These are phyloP conservation scores for Elsinoe arachidis DNA, from an alignment of 2,329 filamentous ascomycete genomes.

Conservation along the genomic window DNA sequence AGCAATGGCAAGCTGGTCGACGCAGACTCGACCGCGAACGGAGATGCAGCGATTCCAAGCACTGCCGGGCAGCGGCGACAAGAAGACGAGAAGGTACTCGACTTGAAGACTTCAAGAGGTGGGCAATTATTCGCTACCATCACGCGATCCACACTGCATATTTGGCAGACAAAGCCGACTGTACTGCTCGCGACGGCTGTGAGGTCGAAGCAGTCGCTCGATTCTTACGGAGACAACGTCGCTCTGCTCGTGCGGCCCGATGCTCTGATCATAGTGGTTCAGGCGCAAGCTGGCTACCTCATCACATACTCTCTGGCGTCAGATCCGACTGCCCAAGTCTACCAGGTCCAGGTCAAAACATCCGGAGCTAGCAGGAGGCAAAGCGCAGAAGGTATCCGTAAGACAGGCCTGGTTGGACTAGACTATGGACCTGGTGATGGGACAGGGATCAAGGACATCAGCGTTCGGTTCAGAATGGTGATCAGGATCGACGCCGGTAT, in stretches of 20 bases:
- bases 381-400: conserved; percentile 33
- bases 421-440: conserved; percentile 67
- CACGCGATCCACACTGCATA: conserved; percentile 72
- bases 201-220: conserved; percentile 69
- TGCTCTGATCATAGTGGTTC: conserved; percentile 82
- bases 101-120: conserved; percentile 66
- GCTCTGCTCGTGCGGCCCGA: conserved; percentile 82
- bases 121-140: conserved; percentile 83
- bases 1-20: neutral
- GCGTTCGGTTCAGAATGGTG: conserved; percentile 88
- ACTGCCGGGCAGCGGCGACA: neutral
- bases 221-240: conserved; percentile 76
- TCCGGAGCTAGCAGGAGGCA: conserved; percentile 38
- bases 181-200: conserved; percentile 78
- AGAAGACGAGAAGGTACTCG: conserved; percentile 46
- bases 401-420: conserved; percentile 19
- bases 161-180: conserved; percentile 94
- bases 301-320: conserved; percentile 90
- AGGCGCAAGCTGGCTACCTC: conserved; percentile 75
- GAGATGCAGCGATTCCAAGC: neutral
- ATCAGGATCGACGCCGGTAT: conserved; percentile 98
- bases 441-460: conserved; percentile 73
- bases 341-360: conserved; percentile 69
- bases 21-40: neutral
- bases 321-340: conserved; percentile 73